A percentile compares a stretch with the other conserved stretches of the same genome.
These are phyloP conservation scores for Scolecobasidium constrictum DNA, from an alignment of 2,329 filamentous ascomycete genomes.

Conservation along the genomic window DNA sequence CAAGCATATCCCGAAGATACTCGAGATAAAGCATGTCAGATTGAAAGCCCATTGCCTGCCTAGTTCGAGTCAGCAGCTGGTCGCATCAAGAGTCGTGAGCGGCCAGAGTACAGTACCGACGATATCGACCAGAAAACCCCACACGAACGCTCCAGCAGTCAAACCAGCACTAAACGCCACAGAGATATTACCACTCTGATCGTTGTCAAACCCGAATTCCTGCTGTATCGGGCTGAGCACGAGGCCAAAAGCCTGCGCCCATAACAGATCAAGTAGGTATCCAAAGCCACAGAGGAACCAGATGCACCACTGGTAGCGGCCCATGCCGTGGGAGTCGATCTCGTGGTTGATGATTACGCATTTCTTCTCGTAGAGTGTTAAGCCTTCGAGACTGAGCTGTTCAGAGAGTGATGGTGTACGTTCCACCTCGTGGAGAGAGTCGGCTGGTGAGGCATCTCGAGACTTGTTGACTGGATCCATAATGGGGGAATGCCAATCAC, in stretches of 20 bases:
- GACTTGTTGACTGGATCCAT: too few relatives aligned
- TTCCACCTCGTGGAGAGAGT: too few relatives aligned
- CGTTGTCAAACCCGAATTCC: constrained; percentile 40
- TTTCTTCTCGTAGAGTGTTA: constrained; percentile 32
- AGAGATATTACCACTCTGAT: constrained; percentile 40
- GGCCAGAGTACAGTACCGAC: constrained; percentile 43
- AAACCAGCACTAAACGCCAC: constrained; percentile 44
- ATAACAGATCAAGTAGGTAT: constrained; percentile 43
- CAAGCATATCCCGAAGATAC: constrained; percentile 59
- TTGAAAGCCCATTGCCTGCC: constrained; percentile 63
- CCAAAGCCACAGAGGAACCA: constrained; percentile 47
- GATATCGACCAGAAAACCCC: constrained; percentile 70
- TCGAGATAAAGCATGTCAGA: constrained; percentile 62
- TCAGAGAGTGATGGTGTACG: too few relatives aligned
- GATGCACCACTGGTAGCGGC: constrained; percentile 56
- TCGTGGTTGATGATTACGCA: constrained; percentile 35
- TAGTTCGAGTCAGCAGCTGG: not conserved
- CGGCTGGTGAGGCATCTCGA: too few relatives aligned
- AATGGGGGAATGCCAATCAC: too few relatives aligned
- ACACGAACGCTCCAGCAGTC: constrained; percentile 39
- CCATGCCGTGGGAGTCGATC: constrained; percentile 58
- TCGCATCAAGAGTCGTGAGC: not conserved
- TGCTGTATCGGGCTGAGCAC: constrained; percentile 43
- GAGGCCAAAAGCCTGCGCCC: constrained; percentile 33
- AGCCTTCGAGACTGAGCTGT: too few relatives aligned